Evolutionary conservation across 2,329 filamentous ascomycete genomes (phyloP).

Genomic region (Botryosphaeria dothidea): DNA sequence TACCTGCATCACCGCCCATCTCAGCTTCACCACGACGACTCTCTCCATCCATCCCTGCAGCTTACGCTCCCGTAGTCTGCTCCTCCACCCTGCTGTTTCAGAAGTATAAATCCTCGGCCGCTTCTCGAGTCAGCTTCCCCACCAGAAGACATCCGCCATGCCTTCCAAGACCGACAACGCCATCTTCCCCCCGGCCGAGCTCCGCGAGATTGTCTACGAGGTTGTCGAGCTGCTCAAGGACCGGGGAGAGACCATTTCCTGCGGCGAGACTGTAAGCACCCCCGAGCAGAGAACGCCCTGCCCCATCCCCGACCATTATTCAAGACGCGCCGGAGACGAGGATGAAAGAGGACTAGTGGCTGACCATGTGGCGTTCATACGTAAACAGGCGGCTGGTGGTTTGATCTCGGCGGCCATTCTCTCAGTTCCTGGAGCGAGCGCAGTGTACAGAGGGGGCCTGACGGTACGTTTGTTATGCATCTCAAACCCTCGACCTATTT

Average conservation of each 20-base stretch:
- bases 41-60: neutral
- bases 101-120: neutral
- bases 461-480: neutral
- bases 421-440: slow-evolving; percentile 58
- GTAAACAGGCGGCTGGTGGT: slow-evolving; percentile 58
- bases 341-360: slow-evolving; percentile 5
- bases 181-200: neutral
- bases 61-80: neutral
- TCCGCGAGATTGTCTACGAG: slow-evolving; percentile 49
- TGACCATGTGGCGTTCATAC: slow-evolving; percentile 3
- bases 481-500: neutral
- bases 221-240: slow-evolving; percentile 56
- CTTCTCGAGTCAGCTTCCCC: neutral
- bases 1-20: neutral
- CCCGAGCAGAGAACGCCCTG: neutral
- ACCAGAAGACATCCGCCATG: neutral
- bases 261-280: slow-evolving; percentile 59
- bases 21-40: neutral
- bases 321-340: neutral
- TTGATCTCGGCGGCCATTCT: slow-evolving; percentile 62
- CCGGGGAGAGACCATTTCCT: slow-evolving; percentile 58
- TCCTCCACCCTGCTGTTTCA: neutral
- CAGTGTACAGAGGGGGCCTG: slow-evolving; percentile 60
- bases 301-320: neutral
- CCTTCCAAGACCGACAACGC: neutral